phyloP scores from a whole-genome alignment of 495 filamentous ascomycete species.

The Aspergillus coremiiformis region DNA sequence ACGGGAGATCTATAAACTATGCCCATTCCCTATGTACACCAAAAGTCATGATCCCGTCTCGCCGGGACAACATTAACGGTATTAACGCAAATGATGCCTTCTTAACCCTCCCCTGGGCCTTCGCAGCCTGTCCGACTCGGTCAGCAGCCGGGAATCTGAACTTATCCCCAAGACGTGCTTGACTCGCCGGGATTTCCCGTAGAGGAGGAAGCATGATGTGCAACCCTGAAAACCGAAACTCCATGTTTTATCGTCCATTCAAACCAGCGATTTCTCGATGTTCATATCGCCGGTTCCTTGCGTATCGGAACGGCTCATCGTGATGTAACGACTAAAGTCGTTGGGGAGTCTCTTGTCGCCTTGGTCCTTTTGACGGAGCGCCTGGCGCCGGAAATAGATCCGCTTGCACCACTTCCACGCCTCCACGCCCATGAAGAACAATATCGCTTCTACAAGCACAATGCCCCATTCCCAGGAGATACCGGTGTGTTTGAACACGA shows the following conservation, averaged over 20 bases:
- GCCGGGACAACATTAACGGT: background rate
- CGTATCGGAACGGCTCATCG: slow-evolving; percentile 36
- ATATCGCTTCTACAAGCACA: slow-evolving; percentile 47
- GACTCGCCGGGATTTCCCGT: no score
- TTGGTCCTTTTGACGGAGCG: slow-evolving; percentile 9
- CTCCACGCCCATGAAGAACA: slow-evolving; percentile 61
- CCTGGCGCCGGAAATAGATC: slow-evolving; percentile 37
- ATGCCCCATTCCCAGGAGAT: slow-evolving; percentile 71
- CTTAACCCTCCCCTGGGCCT: background rate
- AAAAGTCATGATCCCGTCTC: background rate
- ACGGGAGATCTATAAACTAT: background rate
- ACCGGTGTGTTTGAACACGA: slow-evolving; percentile 62
- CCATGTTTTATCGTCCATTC: background rate
- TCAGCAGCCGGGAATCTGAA: background rate
- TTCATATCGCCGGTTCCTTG: slow-evolving; percentile 25
- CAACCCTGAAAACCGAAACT: no score
- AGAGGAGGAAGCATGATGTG: no score
- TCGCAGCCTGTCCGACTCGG: background rate
- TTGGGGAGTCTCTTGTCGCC: slow-evolving; percentile 9
- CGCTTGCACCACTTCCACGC: slow-evolving; percentile 62
- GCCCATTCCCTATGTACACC: background rate
- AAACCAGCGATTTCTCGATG: slow-evolving; percentile 31
- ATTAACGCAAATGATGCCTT: background rate
- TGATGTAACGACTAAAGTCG: slow-evolving; percentile 33
- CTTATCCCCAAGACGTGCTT: no score